A percentile compares a stretch with the other conserved stretches of the same genome.
Conservation (phyloP, 2,329 filamentous ascomycete genomes). For the Ascochyta koolunga region DNA sequence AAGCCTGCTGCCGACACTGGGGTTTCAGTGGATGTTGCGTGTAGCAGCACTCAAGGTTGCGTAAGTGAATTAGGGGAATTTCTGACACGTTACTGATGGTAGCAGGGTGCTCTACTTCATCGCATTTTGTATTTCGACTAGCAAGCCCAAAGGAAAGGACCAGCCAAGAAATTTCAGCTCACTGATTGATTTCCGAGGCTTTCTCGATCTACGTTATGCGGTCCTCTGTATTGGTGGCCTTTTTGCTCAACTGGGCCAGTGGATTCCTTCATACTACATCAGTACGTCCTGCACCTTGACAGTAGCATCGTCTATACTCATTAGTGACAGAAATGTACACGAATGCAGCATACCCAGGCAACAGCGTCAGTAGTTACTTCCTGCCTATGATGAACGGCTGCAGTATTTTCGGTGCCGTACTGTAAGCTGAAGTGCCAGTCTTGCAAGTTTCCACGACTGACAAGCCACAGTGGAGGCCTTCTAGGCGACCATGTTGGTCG, state of each 20-base stretch:
- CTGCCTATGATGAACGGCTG: constrained; percentile 56
- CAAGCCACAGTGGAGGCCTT: constrained; percentile 54
- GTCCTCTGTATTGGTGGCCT: constrained; percentile 38
- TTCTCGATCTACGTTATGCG: constrained; percentile 39
- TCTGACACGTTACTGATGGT: constrained; percentile 55
- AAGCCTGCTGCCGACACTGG: constrained; percentile 60
- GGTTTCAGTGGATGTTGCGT: constrained; percentile 67
- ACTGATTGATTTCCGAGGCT: constrained; percentile 44
- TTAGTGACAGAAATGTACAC: constrained; percentile 62
- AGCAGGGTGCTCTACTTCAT: constrained; percentile 56
- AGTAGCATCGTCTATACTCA: neutral
- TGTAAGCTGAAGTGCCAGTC: constrained; percentile 45
- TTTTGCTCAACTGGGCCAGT: constrained; percentile 39
- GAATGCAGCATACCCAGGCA: constrained; percentile 57
- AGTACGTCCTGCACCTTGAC: constrained; percentile 29
- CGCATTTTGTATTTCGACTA: constrained; percentile 44
- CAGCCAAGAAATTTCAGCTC: constrained; percentile 31
- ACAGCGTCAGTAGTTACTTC: constrained; percentile 53
- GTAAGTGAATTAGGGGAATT: constrained; percentile 50
- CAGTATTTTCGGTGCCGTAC: constrained; percentile 62
- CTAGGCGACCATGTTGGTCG: constrained; percentile 61
- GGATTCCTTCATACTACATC: constrained; percentile 41
- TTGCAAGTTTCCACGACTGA: neutral
- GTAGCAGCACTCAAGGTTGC: constrained; percentile 62
- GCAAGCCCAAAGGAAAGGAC: constrained; percentile 16